A percentile compares a stretch with the other conserved stretches of the same genome.
These are phyloP conservation scores for Leccinum uliginosum DNA, from an alignment of 768 basidiomycete genomes.

Conservation along the genomic window DNA sequence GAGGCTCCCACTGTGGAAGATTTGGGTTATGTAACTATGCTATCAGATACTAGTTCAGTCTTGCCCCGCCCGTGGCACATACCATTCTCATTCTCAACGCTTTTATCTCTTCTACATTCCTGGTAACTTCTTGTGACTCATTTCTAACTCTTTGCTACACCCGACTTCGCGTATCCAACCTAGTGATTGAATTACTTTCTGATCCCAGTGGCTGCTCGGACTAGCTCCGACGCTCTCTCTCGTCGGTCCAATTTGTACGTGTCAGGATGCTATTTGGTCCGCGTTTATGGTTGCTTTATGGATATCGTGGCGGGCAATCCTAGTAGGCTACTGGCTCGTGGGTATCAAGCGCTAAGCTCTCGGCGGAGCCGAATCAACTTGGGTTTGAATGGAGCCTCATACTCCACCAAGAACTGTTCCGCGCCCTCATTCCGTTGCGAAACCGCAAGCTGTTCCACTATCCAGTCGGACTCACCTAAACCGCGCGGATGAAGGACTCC, in stretches of 20 bases:
- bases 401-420: neutral
- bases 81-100: neutral
- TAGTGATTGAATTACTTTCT: neutral
- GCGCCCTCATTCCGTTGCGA: neutral
- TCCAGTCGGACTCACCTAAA: slow-evolving; percentile 17
- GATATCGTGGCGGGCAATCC: neutral
- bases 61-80: neutral
- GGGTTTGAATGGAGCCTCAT: slow-evolving; percentile 16
- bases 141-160: neutral
- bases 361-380: neutral
- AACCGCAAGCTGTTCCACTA: slow-evolving; percentile 5
- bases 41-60: neutral
- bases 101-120: neutral
- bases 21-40: neutral
- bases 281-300: neutral
- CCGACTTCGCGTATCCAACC: neutral
- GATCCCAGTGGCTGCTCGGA: neutral
- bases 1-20: neutral
- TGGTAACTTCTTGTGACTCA: neutral
- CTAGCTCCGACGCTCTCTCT: neutral
- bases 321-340: neutral
- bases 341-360: neutral
- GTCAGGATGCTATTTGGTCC: neutral
- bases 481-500: slow-evolving; percentile 19
- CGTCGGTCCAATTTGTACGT: slow-evolving; percentile 3